Percentiles rank a stretch among this genome's conserved stretches.
phyloP scores from a whole-genome alignment of 2,329 filamentous ascomycete species.

The Talaromyces sp. region DNA sequence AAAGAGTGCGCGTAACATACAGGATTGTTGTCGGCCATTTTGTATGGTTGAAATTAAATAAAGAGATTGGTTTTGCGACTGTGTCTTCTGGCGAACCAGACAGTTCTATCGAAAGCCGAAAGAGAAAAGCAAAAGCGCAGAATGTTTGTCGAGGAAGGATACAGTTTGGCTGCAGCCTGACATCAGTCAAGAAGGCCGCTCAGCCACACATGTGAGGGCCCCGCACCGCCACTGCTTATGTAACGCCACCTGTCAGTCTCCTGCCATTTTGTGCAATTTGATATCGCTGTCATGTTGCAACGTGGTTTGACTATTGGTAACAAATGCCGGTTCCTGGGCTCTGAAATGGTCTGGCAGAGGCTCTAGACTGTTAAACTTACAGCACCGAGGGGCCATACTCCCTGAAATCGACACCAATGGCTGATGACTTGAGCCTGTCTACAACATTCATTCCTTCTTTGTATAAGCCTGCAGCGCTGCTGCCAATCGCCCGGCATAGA shows the following conservation, averaged over 20 bases:
- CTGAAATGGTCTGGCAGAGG: slow-evolving; percentile 1
- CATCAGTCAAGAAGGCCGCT: not conserved
- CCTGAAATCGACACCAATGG: slow-evolving; percentile 26
- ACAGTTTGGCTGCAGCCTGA: not conserved
- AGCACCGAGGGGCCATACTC: slow-evolving; percentile 1
- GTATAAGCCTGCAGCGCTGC: slow-evolving; percentile 75
- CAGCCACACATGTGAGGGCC: not conserved
- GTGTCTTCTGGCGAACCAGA: not conserved
- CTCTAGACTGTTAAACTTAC: not conserved
- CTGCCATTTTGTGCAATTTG: not conserved
- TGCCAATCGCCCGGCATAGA: slow-evolving; percentile 82
- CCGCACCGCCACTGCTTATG: not conserved
- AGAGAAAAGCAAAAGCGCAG: not conserved
- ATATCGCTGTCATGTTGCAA: not conserved
- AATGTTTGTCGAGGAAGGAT: not conserved
- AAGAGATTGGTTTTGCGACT: not conserved
- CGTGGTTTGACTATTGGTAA: not conserved
- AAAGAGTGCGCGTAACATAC: not conserved
- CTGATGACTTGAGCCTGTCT: slow-evolving; percentile 40
- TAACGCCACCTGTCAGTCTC: not conserved
- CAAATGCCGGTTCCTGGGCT: not conserved
- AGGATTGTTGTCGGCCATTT: not conserved
- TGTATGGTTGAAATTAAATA: not conserved
- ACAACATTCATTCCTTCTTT: slow-evolving; percentile 67
- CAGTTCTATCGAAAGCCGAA: not conserved